Base-by-base conservation (phyloP, 2,329 filamentous ascomycete genomes). In the Aspergillus fischeri region DNA sequence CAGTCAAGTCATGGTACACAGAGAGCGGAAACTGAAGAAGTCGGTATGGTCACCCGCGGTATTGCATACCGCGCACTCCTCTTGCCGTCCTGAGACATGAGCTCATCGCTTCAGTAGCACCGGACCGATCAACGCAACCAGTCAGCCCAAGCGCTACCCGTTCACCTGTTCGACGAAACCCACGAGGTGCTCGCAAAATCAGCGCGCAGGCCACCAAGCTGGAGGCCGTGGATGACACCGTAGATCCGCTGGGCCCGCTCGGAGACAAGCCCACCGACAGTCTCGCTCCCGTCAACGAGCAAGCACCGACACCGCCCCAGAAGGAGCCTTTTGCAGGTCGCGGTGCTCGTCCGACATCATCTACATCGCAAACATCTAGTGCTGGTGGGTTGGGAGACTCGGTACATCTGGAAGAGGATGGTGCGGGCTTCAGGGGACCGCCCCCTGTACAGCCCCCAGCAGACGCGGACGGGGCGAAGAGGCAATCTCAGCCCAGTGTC, bases 401-500 rank as follows among this genome's bases (percentile, higher is more conserved):
- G 49, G 85, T 90, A 55, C 86, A 90, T 58, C 81, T 91, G 53
- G 88, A 90, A 60, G 89, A 91, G 59, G 82, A 87, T 63, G 80
- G 84, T 44, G 82, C 88, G 41, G 81, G 90, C 61, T 81, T 91
- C 74, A 72, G 81, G 76, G 69, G 84, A 71, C 64, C 86, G 80
- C 83, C 84, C 32, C 83, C 84, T 17, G 83, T 86, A 1, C 83
- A 85, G 60, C 80, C 72, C 11, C 74, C 79, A 8, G 74, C 72
- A 25, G 76, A 76, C 21, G 57, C 59, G 35, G 75, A 80, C 49
- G 74, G 75, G 27, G 70, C 76, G 1, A 77, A 78, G 65, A 77
- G 83, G 65, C 80, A 83, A 62, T 78, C 77, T 25, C 83, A 86
- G 69, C 92, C 92, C 20, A 96, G 92, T 71, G 85, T 97, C 63